Conservation (phyloP, 1,284 basidiomycete genomes). For the Mycena sp. region DNA sequence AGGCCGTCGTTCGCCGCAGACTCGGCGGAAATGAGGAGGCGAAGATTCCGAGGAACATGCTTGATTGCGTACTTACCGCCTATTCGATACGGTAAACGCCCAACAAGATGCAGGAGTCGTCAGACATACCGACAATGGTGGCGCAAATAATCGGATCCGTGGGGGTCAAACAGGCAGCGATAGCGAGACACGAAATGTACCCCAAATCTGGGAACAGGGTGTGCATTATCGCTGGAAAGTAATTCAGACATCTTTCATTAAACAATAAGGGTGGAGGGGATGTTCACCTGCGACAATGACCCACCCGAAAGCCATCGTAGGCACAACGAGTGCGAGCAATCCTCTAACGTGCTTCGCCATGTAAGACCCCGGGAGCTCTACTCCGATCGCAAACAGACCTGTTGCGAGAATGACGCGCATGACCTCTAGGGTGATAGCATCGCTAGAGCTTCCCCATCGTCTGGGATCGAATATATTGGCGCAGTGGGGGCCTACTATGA, state of each 20-base stretch:
- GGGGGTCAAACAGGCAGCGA: slow-evolving; percentile 92
- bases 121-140: slow-evolving; percentile 62
- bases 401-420: slow-evolving; percentile 78
- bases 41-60: slow-evolving; percentile 88
- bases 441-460: slow-evolving; percentile 70
- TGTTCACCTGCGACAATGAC: slow-evolving; percentile 67
- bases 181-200: slow-evolving; percentile 82
- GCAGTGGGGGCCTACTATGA: slow-evolving; percentile 78
- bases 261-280: background rate
- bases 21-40: slow-evolving; percentile 90
- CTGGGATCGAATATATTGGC: slow-evolving; percentile 85
- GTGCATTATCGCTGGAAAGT: slow-evolving; percentile 57
- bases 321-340: slow-evolving; percentile 74
- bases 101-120: slow-evolving; percentile 31
- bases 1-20: slow-evolving; percentile 85
- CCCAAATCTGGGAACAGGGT: slow-evolving; percentile 76
- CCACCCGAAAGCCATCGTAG: slow-evolving; percentile 86
- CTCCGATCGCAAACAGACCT: slow-evolving; percentile 80
- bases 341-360: slow-evolving; percentile 71
- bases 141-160: slow-evolving; percentile 90
- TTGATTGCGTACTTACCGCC: slow-evolving; percentile 91
- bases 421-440: slow-evolving; percentile 82
- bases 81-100: slow-evolving; percentile 3
- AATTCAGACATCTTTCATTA: background rate
- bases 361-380: slow-evolving; percentile 77